Base-by-base conservation (phyloP, 2,329 filamentous ascomycete genomes). In the Fusarium sp. region DNA sequence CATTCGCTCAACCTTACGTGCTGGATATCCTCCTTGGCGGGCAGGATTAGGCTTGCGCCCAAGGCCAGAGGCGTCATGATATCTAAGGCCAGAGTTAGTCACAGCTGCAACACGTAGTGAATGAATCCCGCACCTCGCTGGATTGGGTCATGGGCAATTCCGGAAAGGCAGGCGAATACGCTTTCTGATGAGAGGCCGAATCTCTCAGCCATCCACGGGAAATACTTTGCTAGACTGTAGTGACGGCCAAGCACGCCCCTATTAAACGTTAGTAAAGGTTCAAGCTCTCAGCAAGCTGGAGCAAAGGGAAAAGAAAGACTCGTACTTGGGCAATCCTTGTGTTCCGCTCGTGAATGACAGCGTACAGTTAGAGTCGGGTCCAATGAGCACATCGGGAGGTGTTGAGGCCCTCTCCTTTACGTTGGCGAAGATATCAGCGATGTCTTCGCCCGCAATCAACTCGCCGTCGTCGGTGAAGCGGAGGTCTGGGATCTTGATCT, bases 1-100 rank as follows among this genome's bases (percentile, higher is more conserved):
- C 96, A 99, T 78, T 97, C 94, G 9, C 92, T 92, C 6, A 76
- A 35, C 41, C 44, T 91, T 82, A 97, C 95, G 80, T 98, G 93
- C 60, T 92, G 89, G 67, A 98, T 98, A 75, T 95, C 91, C 71
- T 97, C 95, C 64, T 89, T 89, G 16, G 93, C 89, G 2, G 95
- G 95, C 2, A 96, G 89, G 13, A 98, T 82, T 1, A 98, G 82
- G 30, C 47, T 77, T 93, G 88, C 2, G 92, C 94, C 95, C 3
- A 98, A 84, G 82, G 95, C 98, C 0, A 98, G 86, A 1, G 95
- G 95, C 0, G 92, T 98, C 80, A 98, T 95, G 61, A 98, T 97
- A 80, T 98, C 89, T 44, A 9, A 31, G 50, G 36, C 28, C 53
- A 56, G 20, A 24, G 30, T 56, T 33, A 44, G 53, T 22, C 30